Evolutionary conservation across 1,284 basidiomycete genomes (phyloP), one percentile per base, ranked within the genome.

Genomic region (Anthracocystis walkeri): DNA sequence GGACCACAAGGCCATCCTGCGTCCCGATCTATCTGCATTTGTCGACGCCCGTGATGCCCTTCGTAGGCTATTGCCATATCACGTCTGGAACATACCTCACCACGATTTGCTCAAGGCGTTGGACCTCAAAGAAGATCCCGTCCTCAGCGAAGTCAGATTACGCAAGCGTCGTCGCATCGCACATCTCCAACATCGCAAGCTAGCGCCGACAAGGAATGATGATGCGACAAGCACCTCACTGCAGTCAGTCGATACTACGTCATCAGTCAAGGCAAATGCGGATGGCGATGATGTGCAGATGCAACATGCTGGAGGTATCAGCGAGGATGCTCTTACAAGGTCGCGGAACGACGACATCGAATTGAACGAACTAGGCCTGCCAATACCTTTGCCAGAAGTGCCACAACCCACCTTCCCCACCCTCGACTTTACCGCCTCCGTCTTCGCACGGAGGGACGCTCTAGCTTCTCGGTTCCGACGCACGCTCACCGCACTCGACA

Each of bases 71-170:
- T 53, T 84, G 29, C 83, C 83, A 2, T 84, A 80, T 50, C 83
- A 84, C 40, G 80, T 84, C 35, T 84, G 75, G 75, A 75, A 82
- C 63, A 75, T 82, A 2, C 76, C 80, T 4, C 78, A 82, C 38
- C 65, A 71, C 40, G 83, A 83, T 46, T 52, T 83, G 23, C 56
- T 78, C 16, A 52, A 56, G 12, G 50, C 66, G 6, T 31, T 74
- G 3, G 70, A 41, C 16, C 23, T 67, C 33, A 59, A 55, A 14
- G 41, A 69, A 7, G 74, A 76, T 31, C 74, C 74, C 4, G 59
- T 76, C 12, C 62, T 58, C 16, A 61, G 53, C 27, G 54, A 62
- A 20, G 53, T 67, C 42, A 58, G 75, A 27, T 33, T 23, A 14
- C 60, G 63, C 18, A 79, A 79, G 41, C 65, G 70, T 23, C 54